phyloP scores from a whole-genome alignment of 768 basidiomycete genomes.

The Pleurotus citrinopileatus region DNA sequence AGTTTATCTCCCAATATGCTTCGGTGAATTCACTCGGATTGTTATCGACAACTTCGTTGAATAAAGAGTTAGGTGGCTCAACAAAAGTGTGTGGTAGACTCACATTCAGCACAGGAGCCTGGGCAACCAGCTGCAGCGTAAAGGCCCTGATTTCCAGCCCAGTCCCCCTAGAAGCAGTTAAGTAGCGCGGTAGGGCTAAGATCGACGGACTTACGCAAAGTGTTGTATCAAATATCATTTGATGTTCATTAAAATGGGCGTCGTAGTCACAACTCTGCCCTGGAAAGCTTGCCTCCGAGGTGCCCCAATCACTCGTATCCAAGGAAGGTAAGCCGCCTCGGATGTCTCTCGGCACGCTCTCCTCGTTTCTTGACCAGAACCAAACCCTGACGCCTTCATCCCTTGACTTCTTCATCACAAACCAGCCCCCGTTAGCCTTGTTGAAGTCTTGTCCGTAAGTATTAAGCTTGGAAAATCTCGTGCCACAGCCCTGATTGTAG shows the following conservation, averaged over 20 bases:
- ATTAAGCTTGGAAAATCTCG: slow-evolving; percentile 30
- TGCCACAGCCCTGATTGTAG: slow-evolving; percentile 63
- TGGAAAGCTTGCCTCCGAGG: slow-evolving; percentile 49
- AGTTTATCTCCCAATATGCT: slow-evolving; percentile 69
- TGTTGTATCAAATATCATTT: slow-evolving; percentile 56
- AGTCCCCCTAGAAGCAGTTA: slow-evolving; percentile 40
- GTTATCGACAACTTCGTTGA: slow-evolving; percentile 62
- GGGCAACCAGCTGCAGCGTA: slow-evolving; percentile 40
- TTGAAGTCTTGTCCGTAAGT: slow-evolving; percentile 53
- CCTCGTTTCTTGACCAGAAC: slow-evolving; percentile 54
- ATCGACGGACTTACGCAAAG: slow-evolving; percentile 46
- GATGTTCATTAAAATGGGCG: slow-evolving; percentile 49
- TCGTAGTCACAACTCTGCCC: slow-evolving; percentile 47
- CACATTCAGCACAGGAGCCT: slow-evolving; percentile 43
- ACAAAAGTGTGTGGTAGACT: slow-evolving; percentile 21
- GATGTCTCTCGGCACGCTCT: slow-evolving; percentile 41
- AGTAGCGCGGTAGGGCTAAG: slow-evolving; percentile 7
- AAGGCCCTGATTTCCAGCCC: slow-evolving; percentile 37
- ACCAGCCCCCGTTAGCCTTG: slow-evolving; percentile 55
- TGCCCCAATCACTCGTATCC: slow-evolving; percentile 34
- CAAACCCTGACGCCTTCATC: slow-evolving; percentile 51
- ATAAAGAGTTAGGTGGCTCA: too few species aligned
- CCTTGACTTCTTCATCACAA: slow-evolving; percentile 43
- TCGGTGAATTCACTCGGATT: slow-evolving; percentile 38
- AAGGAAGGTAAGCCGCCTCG: slow-evolving; percentile 17